Evolutionary conservation across 805 yeast genomes (phyloP).

Genomic region (Yarrowia sp.): DNA sequence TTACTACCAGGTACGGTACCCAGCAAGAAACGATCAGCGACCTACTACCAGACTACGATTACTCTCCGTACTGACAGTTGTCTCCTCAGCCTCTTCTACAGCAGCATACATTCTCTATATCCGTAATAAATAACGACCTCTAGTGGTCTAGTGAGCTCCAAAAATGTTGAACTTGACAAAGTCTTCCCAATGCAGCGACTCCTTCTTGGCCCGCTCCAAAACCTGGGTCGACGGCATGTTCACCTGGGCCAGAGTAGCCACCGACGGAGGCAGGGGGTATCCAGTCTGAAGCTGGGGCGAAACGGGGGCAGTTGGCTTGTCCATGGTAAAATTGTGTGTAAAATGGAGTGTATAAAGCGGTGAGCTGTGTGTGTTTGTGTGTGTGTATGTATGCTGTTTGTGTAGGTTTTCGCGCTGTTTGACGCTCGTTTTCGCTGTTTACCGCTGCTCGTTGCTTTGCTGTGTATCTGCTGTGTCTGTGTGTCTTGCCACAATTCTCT

Average conservation of each 20-base stretch:
- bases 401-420: not conserved
- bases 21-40: too few relatives aligned
- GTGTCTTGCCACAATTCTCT: not conserved
- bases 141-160: constrained; percentile 11
- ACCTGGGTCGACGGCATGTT: constrained; percentile 35
- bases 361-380: not conserved
- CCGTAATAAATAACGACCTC: constrained; percentile 1
- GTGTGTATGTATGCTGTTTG: not conserved
- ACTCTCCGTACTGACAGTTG: too few relatives aligned
- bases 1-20: too few relatives aligned
- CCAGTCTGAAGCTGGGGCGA: constrained; percentile 26
- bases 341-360: too few relatives aligned
- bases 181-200: constrained; percentile 37
- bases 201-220: constrained; percentile 32
- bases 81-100: too few relatives aligned
- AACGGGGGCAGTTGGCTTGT: constrained; percentile 19
- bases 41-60: too few relatives aligned
- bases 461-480: not conserved
- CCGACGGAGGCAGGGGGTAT: constrained; percentile 7
- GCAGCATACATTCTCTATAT: constrained; percentile 7
- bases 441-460: too few relatives aligned
- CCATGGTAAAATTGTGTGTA: constrained; percentile 14
- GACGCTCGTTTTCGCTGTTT: too few relatives aligned
- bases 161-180: constrained; percentile 39
- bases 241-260: constrained; percentile 11